phyloP scores from a whole-genome alignment of 495 filamentous ascomycete genomes.

The Podospora tetraspora region DNA sequence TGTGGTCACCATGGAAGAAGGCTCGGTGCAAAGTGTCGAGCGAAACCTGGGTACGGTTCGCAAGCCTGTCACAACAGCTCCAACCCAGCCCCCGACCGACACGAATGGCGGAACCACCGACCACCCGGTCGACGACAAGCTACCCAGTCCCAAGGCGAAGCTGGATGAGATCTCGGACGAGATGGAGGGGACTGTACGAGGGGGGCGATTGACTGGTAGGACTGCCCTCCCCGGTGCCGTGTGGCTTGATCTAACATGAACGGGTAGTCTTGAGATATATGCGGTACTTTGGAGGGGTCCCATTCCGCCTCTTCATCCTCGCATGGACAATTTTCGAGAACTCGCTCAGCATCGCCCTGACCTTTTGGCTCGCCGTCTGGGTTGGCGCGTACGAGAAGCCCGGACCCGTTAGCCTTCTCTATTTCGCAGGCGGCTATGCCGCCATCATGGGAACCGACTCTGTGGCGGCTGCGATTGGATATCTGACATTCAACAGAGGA shows the following conservation, averaged over 20 bases:
- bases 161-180: constrained; percentile 16
- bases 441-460: constrained; percentile 30
- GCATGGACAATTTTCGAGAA: constrained; percentile 27
- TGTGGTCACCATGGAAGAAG: constrained; percentile 39
- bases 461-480: constrained; percentile 28
- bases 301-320: constrained; percentile 30
- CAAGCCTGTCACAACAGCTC: constrained; percentile 21
- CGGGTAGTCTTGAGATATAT: constrained; percentile 34
- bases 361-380: constrained; percentile 47
- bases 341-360: constrained; percentile 26
- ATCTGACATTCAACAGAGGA: constrained; percentile 34
- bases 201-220: constrained; percentile 33
- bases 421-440: constrained; percentile 36
- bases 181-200: constrained; percentile 27
- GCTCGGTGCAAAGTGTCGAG: constrained; percentile 30
- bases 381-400: constrained; percentile 44
- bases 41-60: constrained; percentile 35
- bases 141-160: constrained; percentile 3
- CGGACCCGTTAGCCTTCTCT: constrained; percentile 29
- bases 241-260: constrained; percentile 1
- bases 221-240: not conserved
- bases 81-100: constrained; percentile 8
- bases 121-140: constrained; percentile 10
- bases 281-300: constrained; percentile 31
- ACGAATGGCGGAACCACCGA: constrained; percentile 18